Conservation (phyloP, 1,284 basidiomycete species). For the Volvariella volvacea region DNA sequence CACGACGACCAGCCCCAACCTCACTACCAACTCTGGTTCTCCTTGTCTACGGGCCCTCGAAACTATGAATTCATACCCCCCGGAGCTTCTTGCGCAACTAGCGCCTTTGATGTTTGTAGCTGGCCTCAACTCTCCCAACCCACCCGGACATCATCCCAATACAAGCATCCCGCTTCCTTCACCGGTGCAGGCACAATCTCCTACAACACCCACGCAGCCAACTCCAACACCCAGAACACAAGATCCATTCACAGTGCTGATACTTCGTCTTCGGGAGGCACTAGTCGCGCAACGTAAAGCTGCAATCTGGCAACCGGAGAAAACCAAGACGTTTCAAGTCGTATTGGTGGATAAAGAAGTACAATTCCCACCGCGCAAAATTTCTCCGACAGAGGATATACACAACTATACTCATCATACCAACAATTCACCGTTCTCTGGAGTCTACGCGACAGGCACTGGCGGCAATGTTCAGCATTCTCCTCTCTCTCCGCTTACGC, state of each 20-base stretch:
- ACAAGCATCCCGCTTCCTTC: background rate
- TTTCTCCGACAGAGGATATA: constrained; percentile 49
- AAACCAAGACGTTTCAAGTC: constrained; percentile 72
- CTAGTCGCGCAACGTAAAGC: constrained; percentile 55
- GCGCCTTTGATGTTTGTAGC: constrained; percentile 92
- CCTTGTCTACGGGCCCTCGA: too few species aligned
- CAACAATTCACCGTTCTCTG: background rate
- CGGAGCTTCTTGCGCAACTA: constrained; percentile 77
- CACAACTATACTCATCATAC: constrained; percentile 21
- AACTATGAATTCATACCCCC: constrained; percentile 94
- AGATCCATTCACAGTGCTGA: constrained; percentile 54
- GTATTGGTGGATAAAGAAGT: constrained; percentile 77
- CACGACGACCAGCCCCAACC: too few species aligned
- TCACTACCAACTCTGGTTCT: too few species aligned
- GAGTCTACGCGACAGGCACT: background rate
- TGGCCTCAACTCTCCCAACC: constrained; percentile 50
- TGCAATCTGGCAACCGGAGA: constrained; percentile 58
- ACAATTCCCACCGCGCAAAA: constrained; percentile 84
- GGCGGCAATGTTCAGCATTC: constrained; percentile 57
- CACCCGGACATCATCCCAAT: constrained; percentile 15
- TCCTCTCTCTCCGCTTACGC: constrained; percentile 84
- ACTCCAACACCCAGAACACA: constrained; percentile 27
- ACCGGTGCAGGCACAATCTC: constrained; percentile 4
- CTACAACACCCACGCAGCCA: constrained; percentile 13
- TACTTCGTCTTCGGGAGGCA: constrained; percentile 53